Conservation (phyloP, 805 yeast species). For the Wickerhamiella azyma region DNA sequence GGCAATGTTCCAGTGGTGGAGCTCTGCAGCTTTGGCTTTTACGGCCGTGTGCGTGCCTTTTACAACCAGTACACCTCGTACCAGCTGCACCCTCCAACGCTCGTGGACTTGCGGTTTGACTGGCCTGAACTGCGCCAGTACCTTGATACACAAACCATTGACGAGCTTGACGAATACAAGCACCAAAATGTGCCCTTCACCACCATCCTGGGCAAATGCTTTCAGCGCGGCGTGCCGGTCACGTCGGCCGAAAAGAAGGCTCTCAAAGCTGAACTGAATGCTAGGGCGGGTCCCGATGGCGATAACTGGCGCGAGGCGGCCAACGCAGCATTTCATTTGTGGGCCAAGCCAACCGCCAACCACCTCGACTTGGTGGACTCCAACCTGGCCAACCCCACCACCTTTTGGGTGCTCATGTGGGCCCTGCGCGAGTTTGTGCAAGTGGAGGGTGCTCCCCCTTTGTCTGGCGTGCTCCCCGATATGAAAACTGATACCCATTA, state of each 20-base stretch:
- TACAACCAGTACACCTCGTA: constrained; percentile 49
- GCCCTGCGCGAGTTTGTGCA: constrained; percentile 41
- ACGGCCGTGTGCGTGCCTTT: constrained; percentile 42
- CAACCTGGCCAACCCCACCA: constrained; percentile 5
- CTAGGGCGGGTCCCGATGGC: constrained; percentile 27
- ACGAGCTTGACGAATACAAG: constrained; percentile 29
- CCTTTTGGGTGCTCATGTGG: constrained; percentile 48
- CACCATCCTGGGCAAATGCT: constrained; percentile 38
- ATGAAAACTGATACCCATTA: constrained; percentile 66
- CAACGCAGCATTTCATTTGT: constrained; percentile 32
- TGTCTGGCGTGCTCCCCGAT: constrained; percentile 69
- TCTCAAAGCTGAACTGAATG: constrained; percentile 28
- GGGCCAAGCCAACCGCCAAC: constrained; percentile 21
- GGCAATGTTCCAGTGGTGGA: constrained; percentile 40
- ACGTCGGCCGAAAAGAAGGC: constrained; percentile 30
- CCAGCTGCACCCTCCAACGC: constrained; percentile 56
- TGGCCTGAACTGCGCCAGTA: constrained; percentile 54
- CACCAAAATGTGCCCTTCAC: constrained; percentile 59
- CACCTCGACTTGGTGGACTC: constrained; percentile 8
- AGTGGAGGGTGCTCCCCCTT: constrained; percentile 37
- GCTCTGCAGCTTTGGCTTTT: constrained; percentile 46
- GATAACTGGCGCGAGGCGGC: constrained; percentile 43
- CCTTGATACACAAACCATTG: constrained; percentile 39
- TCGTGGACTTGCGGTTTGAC: constrained; percentile 48
- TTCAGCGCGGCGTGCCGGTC: constrained; percentile 32